Evolutionary conservation across 2,329 filamentous ascomycete species (phyloP).

Genomic region (Diaporthe destruens): DNA sequence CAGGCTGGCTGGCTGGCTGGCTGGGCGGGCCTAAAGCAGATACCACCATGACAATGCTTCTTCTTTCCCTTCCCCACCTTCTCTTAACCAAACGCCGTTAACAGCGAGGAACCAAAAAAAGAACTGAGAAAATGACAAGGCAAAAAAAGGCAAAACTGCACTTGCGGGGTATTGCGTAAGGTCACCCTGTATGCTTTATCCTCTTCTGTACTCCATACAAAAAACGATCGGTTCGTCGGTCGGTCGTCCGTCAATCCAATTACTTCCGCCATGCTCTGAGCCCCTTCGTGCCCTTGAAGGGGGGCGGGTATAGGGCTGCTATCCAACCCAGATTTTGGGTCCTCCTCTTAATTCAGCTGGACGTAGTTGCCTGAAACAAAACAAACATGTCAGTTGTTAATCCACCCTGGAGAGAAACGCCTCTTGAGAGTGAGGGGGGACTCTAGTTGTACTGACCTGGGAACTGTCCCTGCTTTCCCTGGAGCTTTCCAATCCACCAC

Average conservation of each 20-base stretch:
- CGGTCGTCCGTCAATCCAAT: background rate
- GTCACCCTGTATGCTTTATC: conserved; percentile 38
- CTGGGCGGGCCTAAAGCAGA: background rate
- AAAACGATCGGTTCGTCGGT: conserved; percentile 13
- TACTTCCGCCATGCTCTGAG: background rate
- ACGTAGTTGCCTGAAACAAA: conserved; percentile 59
- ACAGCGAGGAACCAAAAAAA: background rate
- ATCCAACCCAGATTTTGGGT: background rate
- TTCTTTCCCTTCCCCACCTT: background rate
- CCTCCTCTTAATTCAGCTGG: conserved; percentile 50
- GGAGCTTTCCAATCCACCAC: conserved; percentile 91
- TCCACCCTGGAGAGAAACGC: background rate
- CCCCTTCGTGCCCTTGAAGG: background rate
- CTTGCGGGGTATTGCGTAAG: conserved; percentile 38
- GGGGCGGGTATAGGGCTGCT: background rate
- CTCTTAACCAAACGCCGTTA: conserved; percentile 34
- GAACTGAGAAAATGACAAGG: background rate
- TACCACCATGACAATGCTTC: conserved; percentile 22
- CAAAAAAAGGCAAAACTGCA: conserved; percentile 23
- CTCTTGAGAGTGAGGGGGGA: background rate
- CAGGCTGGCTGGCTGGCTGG: background rate
- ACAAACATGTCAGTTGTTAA: background rate
- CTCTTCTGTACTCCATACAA: conserved; percentile 35
- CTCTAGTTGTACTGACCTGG: conserved; percentile 75
- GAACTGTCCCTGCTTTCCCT: conserved; percentile 89